These are phyloP conservation scores for Ceratocystis lukuohia DNA, from an alignment of 2,329 filamentous ascomycete species.

Conservation along the genomic window DNA sequence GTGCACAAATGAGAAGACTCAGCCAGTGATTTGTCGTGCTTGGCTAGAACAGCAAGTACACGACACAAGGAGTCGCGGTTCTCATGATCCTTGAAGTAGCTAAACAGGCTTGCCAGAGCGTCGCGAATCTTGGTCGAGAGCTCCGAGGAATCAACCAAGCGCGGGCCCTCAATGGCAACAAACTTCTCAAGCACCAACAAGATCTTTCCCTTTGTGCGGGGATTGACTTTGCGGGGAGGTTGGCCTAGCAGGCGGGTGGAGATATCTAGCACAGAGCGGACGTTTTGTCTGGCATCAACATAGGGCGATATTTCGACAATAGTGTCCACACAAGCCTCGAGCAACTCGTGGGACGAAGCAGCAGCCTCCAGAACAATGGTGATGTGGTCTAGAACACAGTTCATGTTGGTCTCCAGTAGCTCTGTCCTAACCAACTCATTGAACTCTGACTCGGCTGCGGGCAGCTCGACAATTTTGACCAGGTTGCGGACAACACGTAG, in stretches of 20 bases:
- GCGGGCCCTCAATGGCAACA: conserved; percentile 48
- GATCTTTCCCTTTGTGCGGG: conserved; percentile 68
- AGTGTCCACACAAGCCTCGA: conserved; percentile 66
- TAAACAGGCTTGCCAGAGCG: conserved; percentile 69
- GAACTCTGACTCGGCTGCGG: conserved; percentile 42
- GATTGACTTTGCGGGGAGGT: conserved; percentile 68
- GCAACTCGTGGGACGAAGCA: conserved; percentile 54
- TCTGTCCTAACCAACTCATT: conserved; percentile 43
- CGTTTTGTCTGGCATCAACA: conserved; percentile 53
- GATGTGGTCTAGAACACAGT: conserved; percentile 52
- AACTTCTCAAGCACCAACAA: conserved; percentile 72
- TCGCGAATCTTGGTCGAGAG: conserved; percentile 29
- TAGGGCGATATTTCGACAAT: conserved; percentile 64
- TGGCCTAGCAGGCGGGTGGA: conserved; percentile 71
- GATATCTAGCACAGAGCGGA: conserved; percentile 65
- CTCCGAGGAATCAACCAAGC: conserved; percentile 18
- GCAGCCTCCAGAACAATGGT: conserved; percentile 50
- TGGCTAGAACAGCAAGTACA: conserved; percentile 58
- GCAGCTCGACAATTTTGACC: conserved; percentile 44
- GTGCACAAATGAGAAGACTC: conserved; percentile 57
- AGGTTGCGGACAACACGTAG: conserved; percentile 62
- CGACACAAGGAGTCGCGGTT: conserved; percentile 63
- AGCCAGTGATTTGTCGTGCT: conserved; percentile 44
- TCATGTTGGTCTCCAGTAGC: conserved; percentile 43
- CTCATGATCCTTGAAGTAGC: conserved; percentile 71